Base-by-base conservation (phyloP, 2,329 filamentous ascomycete species). In the Hymenotorrendiella dingleyae region DNA sequence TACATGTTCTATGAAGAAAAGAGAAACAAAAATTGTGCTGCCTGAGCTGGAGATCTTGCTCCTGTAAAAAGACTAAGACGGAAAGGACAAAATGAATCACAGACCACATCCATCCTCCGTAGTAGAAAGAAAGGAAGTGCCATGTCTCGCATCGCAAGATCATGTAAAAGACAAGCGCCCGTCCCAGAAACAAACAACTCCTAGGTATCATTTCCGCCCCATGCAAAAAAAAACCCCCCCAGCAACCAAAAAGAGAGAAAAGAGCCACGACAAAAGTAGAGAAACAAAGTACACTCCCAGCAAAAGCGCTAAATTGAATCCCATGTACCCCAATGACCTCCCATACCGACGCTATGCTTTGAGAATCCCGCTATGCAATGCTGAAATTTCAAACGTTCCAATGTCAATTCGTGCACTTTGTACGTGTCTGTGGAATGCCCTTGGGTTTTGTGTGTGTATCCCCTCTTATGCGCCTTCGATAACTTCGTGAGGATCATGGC, bases 131-230 rank as follows among this genome's bases (percentile, higher is more conserved):
- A 29, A 36, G 40, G 43, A 45, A 36, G 30, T 21, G 35, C 42
- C 45, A 28, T 33, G 29, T 34, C 41, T 12, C 14, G 29, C 27
- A 19, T 42, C 35, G 47, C 40, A 44, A 40, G 10, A 43, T 42
- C 26, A 42, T 43, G 40, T 22, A 41, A 20, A 36, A 17, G 17
- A 27, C 26, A 10, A 43, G 45, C 40, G 44, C 12, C 22, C 23
- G 28, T 32, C 10, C n/a, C 28, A 41, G 27, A 36, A 28, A 12
- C 28, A 46, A 49, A 35, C 6, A 56, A 59, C 55, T 57, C 57
- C 57, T 48, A 51, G 56, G 55, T 58, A 60, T 58, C 55, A 47
- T 54, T 47, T 56, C 56, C 54, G 43, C 54, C 48, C 55, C 50
- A 59, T 59, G 55, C 54, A 47, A 50, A 27, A 33, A 19, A n/a